A percentile compares a stretch with the other conserved stretches of the same genome.
Conservation (phyloP, 768 basidiomycete genomes). For the Serendipita indica region DNA sequence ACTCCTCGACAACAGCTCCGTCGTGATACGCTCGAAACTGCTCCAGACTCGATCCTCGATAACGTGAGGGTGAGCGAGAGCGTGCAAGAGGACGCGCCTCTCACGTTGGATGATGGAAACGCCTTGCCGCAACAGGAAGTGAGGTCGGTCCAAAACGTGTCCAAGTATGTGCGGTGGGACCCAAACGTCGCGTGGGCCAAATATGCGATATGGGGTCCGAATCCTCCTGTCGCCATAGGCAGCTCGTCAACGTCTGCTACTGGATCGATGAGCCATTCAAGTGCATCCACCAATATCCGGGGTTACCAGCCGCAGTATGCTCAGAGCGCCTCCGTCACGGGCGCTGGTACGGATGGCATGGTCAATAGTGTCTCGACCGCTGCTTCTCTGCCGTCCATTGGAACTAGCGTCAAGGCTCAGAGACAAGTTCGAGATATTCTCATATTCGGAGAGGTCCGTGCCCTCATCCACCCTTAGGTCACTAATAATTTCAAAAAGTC, state of each 20-base stretch:
- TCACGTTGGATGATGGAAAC: too few relatives aligned
- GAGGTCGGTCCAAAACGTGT: not conserved
- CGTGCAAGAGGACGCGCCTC: too few relatives aligned
- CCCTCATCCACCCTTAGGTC: not conserved
- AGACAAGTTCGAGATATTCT: not conserved
- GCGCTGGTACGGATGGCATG: not conserved
- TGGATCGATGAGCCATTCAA: not conserved
- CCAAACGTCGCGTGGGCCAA: not conserved
- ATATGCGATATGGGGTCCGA: not conserved
- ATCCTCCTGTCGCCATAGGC: not conserved
- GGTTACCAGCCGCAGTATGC: not conserved
- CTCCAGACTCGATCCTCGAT: too few relatives aligned
- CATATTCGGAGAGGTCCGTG: constrained; percentile 4
- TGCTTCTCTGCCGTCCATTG: not conserved
- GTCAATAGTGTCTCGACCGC: not conserved
- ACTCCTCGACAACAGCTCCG: too few relatives aligned
- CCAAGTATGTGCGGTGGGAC: constrained; percentile 1
- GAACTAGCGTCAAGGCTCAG: not conserved
- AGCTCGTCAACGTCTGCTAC: not conserved
- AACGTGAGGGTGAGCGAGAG: not conserved
- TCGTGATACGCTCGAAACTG: too few relatives aligned
- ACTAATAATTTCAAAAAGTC: not conserved
- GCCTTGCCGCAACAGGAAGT: too few relatives aligned
- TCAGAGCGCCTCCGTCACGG: not conserved
- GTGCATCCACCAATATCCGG: not conserved